Evolutionary conservation across 192 early-diverging fungal genomes (phyloP), one percentile per base, ranked within the genome.

Genomic region (Linnemannia zychae): DNA sequence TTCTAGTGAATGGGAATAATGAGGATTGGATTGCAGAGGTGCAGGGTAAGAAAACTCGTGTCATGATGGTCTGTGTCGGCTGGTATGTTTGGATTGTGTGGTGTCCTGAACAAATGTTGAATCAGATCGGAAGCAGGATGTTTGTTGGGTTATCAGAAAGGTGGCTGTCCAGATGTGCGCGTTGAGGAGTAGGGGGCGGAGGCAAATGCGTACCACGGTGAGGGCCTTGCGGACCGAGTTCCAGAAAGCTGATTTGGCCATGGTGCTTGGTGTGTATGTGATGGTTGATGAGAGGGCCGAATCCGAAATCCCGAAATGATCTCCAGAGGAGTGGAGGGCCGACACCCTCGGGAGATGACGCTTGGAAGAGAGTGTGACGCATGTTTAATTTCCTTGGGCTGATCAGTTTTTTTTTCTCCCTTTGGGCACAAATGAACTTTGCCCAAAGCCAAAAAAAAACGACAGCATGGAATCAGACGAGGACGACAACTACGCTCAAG

Each of bases 171-270:
- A 71, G 46, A 46, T 36, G 11, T 71, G 46, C 1, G 6, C 15
- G n/a, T 47, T 46, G n/a, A 40, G 37, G 22, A 7, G 69, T 28
- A 17, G 40, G n/a, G 15, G 7, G 69, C 13, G 20, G 46, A 0
- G 15, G 69, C 3, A n/a, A 46, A 16, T 5, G 71, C 44, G 47
- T 79, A 85, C 83, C 71, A 85, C 78, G 52, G 83, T 85, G 74
- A 85, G 83, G 72, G 83, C 83, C 83, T 85, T 85, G 77, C 83
- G 83, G 77, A 85, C 83, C 72, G 83, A 60, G 83, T 85, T 85
- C 83, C 83, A 85, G 73, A 85, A 85, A 34, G 83, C 77, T 18
- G 83, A 85, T 69, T 85, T 85, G 53, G 78, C 65, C 83, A 85
- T 85, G 73, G 53, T 79, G 53, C 50, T 69, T 69, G 67, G 13